phyloP scores from a whole-genome alignment of 306 rosid genomes.

The Luffa acutangula region DNA sequence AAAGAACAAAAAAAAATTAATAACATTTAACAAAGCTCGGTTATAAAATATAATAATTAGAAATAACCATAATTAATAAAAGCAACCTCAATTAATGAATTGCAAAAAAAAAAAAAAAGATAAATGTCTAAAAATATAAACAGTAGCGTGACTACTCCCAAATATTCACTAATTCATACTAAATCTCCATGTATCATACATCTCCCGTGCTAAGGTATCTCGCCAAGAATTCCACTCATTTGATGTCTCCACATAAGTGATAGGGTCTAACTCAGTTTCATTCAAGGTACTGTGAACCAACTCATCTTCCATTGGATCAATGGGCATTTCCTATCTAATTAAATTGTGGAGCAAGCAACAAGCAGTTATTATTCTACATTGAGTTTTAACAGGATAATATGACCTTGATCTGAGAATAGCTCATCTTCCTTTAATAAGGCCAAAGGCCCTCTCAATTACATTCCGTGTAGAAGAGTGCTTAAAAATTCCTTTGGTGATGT shows the following conservation, averaged over 20 bases:
- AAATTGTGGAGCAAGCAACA: too few relatives aligned
- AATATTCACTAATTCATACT: neutral
- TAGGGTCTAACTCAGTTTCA: neutral
- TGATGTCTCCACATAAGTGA: neutral
- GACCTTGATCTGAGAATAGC: neutral
- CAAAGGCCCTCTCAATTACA: neutral
- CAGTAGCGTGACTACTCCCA: neutral
- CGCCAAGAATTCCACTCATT: neutral
- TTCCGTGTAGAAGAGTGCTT: neutral
- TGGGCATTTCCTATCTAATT: neutral
- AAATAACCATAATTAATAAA: too few relatives aligned
- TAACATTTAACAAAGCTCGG: too few relatives aligned
- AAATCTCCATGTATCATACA: neutral
- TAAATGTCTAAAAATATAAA: neutral
- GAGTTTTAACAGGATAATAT: too few relatives aligned
- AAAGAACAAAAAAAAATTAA: too few relatives aligned
- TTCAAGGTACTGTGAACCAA: neutral
- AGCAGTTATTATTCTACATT: too few relatives aligned
- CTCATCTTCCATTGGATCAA: neutral
- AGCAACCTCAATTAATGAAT: too few relatives aligned
- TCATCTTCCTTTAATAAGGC: neutral
- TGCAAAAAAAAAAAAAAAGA: too few relatives aligned
- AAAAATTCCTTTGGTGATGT: neutral
- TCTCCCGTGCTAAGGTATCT: neutral
- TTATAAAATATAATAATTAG: too few relatives aligned